Evolutionary conservation across 768 basidiomycete genomes (phyloP), one percentile per base, ranked within the genome.

Genomic region (Xanthoconium purpureum): DNA sequence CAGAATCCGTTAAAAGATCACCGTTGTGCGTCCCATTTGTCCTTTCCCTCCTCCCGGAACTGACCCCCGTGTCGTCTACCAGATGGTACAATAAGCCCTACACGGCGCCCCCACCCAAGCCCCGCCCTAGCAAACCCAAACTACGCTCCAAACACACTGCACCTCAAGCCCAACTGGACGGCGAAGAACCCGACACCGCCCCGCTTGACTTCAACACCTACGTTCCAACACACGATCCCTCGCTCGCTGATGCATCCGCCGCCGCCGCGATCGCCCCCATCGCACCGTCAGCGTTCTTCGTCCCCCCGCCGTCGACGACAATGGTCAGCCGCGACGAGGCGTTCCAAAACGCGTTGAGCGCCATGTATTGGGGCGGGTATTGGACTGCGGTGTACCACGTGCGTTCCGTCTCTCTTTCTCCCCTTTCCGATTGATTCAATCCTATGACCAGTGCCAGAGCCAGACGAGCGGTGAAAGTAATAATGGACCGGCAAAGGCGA

Each of bases 321-420:
- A 73, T 74, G 68, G 80, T 84, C 17, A 79, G 77, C 59, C 83
- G 80, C 61, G 88, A 92, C 58, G 88, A 92, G 63, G 89, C 89
- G 1, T 92, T 92, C 70, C 75, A 78, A 28, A 83, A 84, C 47
- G 91, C 89, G 6, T 61, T 91, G 64, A 80, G 78, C 32, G 89
- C 91, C 17, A 91, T 88, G 84, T 93, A 92, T 68, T 92, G 91
- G 90, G 77, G 79, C 24, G 91, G 90, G 18, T 93, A 92, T 68
- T 93, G 90, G 89, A 90, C 89, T 3, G 89, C 89, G 2, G 79
- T 91, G 46, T 92, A 91, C 65, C 86, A 92, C 67, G 90, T 89
- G 63, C 47, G 8, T 1, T 17, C 18, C 13, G 2, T 18, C 35
- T 6, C 15, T 55, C 40, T 10, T 5, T 43, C 45, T 14, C 13